A percentile compares a stretch with the other conserved stretches of the same genome.
phyloP scores from a whole-genome alignment of 2,329 filamentous ascomycete species.

The Coleophoma cylindrospora region DNA sequence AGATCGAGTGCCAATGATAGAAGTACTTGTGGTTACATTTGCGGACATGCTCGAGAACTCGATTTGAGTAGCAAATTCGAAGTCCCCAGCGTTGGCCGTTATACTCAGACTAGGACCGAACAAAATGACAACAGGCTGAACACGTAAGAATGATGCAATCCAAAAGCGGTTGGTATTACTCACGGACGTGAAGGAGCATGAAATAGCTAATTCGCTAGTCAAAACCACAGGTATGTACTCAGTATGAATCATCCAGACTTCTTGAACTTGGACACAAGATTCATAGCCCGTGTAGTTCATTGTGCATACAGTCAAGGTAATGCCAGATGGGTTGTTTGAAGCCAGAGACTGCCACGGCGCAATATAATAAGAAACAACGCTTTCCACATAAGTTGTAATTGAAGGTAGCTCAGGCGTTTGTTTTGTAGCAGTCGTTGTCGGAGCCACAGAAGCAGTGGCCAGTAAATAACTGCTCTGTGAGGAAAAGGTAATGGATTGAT shows the following conservation, averaged over 20 bases:
- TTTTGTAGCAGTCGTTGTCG: background rate
- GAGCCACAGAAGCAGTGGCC: constrained; percentile 6
- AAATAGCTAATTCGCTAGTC: constrained; percentile 13
- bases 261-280: constrained; percentile 11
- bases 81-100: constrained; percentile 9
- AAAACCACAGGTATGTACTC: constrained; percentile 10
- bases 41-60: constrained; percentile 7
- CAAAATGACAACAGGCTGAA: constrained; percentile 10
- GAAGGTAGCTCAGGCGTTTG: background rate
- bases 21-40: constrained; percentile 6
- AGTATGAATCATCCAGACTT: constrained; percentile 17
- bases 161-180: background rate
- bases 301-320: constrained; percentile 15
- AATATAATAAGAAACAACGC: constrained; percentile 16
- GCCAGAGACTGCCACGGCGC: constrained; percentile 21
- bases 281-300: constrained; percentile 1
- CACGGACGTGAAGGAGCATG: constrained; percentile 14
- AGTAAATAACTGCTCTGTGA: constrained; percentile 15
- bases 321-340: constrained; percentile 10
- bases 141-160: no score
- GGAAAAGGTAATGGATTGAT: constrained; percentile 21
- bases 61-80: constrained; percentile 9
- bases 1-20: background rate
- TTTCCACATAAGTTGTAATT: constrained; percentile 14
- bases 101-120: constrained; percentile 11